Evolutionary conservation across 2,329 filamentous ascomycete species (phyloP), one percentile per base, ranked within the genome.

Genomic region (Penicillium olsonii): DNA sequence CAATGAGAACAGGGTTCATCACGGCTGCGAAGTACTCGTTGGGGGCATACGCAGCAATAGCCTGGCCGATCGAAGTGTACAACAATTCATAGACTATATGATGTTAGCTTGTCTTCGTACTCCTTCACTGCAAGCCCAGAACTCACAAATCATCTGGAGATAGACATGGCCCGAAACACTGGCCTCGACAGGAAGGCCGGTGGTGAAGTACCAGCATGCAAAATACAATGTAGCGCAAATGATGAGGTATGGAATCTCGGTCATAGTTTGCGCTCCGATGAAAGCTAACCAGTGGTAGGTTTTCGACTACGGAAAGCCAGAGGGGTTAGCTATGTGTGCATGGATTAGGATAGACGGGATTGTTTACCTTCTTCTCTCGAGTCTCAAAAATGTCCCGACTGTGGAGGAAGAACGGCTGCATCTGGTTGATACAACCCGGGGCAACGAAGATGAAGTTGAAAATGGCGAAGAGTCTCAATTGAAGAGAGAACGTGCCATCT

Each of bases 381-480:
- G 76, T 73, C 59, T 84, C 80, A 48, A 81, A 84, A 38, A 84
- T 80, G 55, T 82, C 77, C 1, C 81, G 74, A 18, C 78, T 76
- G 26, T 78, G 72, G 55, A 84, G 72, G 61, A 84, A 84, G 24
- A 83, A 73, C 0, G 81, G 81, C 63, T 84, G 80, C 33, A 84
- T 74, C 61, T 84, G 81, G 19, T 78, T 78, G 56, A 84, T 74
- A 40, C 82, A 77, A 47, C 81, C 80, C 0, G 80, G 81, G 0
- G 81, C 79, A 35, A 85, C 79, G 53, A 84, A 84, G 50, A 84
- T 81, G 65, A 84, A 84, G 61, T 84, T 82, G 72, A 85, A 84
- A 40, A 84, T 71, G 9, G 81, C 80, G 57, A 84, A 84, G 2
- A 85, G 68, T 33, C 78, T 75, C 24, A 81, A 67, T 61, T 84